Conservation (phyloP, 352 stramenopile species). For the Globisporangium ultimum region DNA sequence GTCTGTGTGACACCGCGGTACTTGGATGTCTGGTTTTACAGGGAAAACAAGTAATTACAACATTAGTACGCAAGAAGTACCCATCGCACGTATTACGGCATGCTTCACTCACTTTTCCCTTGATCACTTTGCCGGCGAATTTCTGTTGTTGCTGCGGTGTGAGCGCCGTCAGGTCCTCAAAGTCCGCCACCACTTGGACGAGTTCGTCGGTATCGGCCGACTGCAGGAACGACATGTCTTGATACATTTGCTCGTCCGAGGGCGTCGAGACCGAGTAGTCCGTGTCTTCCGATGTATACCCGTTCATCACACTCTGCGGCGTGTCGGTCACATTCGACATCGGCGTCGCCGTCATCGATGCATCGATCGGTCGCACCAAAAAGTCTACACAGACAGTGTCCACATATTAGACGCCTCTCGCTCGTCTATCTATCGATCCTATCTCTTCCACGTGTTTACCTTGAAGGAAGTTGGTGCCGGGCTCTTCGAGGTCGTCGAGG, state of each 20-base stretch:
- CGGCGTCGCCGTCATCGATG: conserved; percentile 25
- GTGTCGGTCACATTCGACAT: conserved; percentile 31
- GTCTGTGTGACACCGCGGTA: conserved; percentile 83
- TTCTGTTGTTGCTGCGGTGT: conserved; percentile 44
- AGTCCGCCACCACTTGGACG: conserved; percentile 55
- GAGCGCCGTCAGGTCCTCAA: conserved; percentile 46
- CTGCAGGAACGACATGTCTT: conserved; percentile 73
- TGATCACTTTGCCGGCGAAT: conserved; percentile 75
- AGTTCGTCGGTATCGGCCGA: conserved; percentile 55
- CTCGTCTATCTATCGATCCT: background rate
- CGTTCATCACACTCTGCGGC: conserved; percentile 38
- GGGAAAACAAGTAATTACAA: no score
- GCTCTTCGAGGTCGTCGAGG: conserved; percentile 68
- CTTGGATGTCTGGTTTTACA: conserved; percentile 65
- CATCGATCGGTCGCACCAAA: conserved; percentile 12
- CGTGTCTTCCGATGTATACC: conserved; percentile 84
- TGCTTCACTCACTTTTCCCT: conserved; percentile 51
- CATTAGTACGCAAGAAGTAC: background rate
- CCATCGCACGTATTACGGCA: background rate
- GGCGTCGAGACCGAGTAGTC: conserved; percentile 72
- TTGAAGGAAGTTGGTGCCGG: conserved; percentile 63
- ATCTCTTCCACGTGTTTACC: conserved; percentile 18
- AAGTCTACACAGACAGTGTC: conserved; percentile 29
- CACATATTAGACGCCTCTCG: background rate
- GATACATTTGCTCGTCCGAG: conserved; percentile 71